Conservation (phyloP, 1,139 yeast species). For the Hanseniaspora uvarum region DNA sequence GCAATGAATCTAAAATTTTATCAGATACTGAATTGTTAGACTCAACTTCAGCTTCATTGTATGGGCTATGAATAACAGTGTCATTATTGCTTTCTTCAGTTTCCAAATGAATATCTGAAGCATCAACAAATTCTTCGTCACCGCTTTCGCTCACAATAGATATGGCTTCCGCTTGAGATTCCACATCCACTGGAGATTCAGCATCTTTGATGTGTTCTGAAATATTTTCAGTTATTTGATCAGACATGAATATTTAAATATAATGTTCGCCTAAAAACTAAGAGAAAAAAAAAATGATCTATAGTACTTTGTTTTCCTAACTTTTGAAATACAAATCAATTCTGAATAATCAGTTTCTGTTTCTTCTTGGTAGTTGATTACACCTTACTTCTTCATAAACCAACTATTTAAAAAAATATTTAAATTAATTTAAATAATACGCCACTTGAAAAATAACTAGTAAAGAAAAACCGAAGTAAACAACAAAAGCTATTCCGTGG, state of each 20-base stretch:
- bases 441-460: neutral
- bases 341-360: neutral
- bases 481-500: neutral
- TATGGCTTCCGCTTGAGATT: neutral
- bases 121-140: neutral
- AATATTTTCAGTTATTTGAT: neutral
- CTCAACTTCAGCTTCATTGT: neutral
- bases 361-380: neutral
- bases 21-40: neutral
- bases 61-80: conserved; percentile 1
- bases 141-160: neutral
- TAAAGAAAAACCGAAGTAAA: neutral
- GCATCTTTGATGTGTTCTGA: neutral
- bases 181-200: neutral
- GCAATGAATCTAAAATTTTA: neutral
- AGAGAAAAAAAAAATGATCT: neutral
- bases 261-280: neutral
- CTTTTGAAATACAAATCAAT: neutral
- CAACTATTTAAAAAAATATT: neutral
- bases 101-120: neutral
- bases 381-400: neutral
- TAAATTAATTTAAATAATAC: neutral
- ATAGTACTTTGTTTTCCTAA: neutral
- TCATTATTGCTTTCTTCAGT: neutral
- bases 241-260: neutral